Conservation (phyloP, 2,329 filamentous ascomycete species). For the Dothideomycetes sp. region DNA sequence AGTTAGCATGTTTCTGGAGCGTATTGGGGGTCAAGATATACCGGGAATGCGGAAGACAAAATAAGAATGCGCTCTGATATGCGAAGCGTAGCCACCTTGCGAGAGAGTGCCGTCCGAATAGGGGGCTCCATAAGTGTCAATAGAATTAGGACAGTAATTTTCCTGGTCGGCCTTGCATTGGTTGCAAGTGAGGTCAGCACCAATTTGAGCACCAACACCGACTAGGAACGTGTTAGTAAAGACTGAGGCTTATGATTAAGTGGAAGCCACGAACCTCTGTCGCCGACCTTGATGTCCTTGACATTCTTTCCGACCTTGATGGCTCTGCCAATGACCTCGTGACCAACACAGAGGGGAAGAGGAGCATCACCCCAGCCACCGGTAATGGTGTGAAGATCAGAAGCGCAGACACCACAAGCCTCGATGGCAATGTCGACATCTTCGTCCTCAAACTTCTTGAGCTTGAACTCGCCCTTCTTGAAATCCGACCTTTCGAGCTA, state of each 20-base stretch:
- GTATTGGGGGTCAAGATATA: no score
- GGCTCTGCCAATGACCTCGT: constrained; percentile 46
- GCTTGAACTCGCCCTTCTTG: constrained; percentile 50
- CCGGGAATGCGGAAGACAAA: constrained; percentile 67
- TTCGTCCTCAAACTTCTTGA: constrained; percentile 78
- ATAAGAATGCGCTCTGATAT: constrained; percentile 68
- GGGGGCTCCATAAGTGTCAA: constrained; percentile 42
- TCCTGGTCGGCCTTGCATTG: constrained; percentile 45
- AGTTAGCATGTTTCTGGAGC: no score
- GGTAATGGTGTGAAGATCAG: constrained; percentile 40
- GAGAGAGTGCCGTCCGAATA: constrained; percentile 52
- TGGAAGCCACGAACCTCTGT: constrained; percentile 18
- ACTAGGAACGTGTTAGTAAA: no score
- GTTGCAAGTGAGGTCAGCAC: constrained; percentile 40
- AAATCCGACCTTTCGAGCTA: constrained; percentile 2
- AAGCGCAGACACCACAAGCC: constrained; percentile 56
- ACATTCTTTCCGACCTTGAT: constrained; percentile 43
- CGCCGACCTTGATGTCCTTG: constrained; percentile 38
- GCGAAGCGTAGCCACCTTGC: constrained; percentile 58
- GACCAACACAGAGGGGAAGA: constrained; percentile 56
- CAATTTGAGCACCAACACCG: constrained; percentile 43
- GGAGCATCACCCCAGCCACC: constrained; percentile 58
- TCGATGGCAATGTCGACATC: constrained; percentile 85
- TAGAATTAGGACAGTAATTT: constrained; percentile 43
- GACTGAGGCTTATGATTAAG: not conserved